Conservation (phyloP, 2,329 filamentous ascomycete species). For the Geosmithia morbida region DNA sequence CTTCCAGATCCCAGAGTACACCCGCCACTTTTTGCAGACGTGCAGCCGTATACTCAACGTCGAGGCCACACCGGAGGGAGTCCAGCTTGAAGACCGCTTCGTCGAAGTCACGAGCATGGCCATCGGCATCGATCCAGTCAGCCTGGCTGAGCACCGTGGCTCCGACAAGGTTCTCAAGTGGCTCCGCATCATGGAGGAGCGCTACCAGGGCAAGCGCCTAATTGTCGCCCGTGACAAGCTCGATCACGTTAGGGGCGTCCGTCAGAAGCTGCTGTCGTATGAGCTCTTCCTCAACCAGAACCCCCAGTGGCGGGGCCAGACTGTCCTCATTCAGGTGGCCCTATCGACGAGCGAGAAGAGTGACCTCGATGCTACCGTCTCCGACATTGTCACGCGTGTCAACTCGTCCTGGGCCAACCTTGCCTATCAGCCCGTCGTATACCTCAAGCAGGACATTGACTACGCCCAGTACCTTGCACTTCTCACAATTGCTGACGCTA, state of each 20-base stretch:
- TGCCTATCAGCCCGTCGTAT: conserved; percentile 83
- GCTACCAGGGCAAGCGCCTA: conserved; percentile 76
- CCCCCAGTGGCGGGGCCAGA: conserved; percentile 75
- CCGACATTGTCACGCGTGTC: conserved; percentile 87
- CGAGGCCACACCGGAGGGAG: conserved; percentile 74
- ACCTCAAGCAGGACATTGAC: conserved; percentile 87
- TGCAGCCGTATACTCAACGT: conserved; percentile 85
- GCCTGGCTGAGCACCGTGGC: conserved; percentile 55
- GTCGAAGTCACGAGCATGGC: conserved; percentile 75
- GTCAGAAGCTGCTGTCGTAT: conserved; percentile 84
- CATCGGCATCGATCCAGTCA: conserved; percentile 81
- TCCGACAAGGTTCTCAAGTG: conserved; percentile 62
- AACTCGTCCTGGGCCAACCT: conserved; percentile 85
- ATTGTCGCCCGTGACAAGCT: conserved; percentile 93
- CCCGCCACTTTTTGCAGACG: conserved; percentile 87
- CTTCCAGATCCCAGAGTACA: conserved; percentile 89
- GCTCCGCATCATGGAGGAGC: conserved; percentile 66
- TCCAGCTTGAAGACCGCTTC: conserved; percentile 86
- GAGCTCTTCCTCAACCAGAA: conserved; percentile 92
- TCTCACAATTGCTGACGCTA: conserved; percentile 73
- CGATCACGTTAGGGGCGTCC: conserved; percentile 79
- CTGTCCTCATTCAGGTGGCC: conserved; percentile 87
- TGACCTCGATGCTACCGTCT: conserved; percentile 76
- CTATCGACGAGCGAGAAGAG: conserved; percentile 79
- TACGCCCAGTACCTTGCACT: conserved; percentile 90